Base-by-base conservation (phyloP, 176 grass and related monocot genomes). In the Carex scoparia region DNA sequence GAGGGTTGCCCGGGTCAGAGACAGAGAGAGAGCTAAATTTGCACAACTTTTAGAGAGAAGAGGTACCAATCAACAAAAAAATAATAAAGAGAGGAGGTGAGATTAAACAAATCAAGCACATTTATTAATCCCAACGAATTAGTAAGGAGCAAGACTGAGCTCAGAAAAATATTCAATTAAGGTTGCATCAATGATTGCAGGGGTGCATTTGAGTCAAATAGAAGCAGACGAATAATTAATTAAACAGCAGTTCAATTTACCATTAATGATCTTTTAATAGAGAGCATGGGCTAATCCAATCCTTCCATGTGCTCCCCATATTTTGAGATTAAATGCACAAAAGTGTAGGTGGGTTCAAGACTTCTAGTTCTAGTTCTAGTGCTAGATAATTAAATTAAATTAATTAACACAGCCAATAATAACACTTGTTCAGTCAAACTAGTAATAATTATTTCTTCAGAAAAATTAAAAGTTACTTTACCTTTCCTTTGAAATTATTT, bases 141-240 rank as follows among this genome's bases (percentile, higher is more conserved):
- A 63, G 18, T 55, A 30, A 10, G 73, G 4, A 56, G 12, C 19
- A 56, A 12, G 12, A 16, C 31, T 77, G 27, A 49, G 14, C 12
- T 55, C 4, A 54, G 12, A 56, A 31, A 56, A 49, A 49, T 49
- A 48, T 77, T 12, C 28, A 78, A 33, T 57, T 57, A 77, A 55
- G 28, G 49, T 55, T 32, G 49, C 73, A 12, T 31, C 51, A 23
- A 78, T 54, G 11, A 57, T 78, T 70, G 67, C 33, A 57, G 9
- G 12, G 12, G 48, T 1, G 27, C 49, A 33, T 33, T 70, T 42
- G 5, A 70, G 33, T 70, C 67, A 19, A 63, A 70, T 70, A 70
- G 67, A 70, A 70, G 33, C 9, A 35, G 51, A 33, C 4, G 49
- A 78, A 78, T 57, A 23, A 78, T 78, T 78, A 78, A 78, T 78